A percentile compares a stretch with the other conserved stretches of the same genome.
These are phyloP conservation scores for Suillus subalutaceus DNA, from an alignment of 768 basidiomycete genomes.

Conservation along the genomic window DNA sequence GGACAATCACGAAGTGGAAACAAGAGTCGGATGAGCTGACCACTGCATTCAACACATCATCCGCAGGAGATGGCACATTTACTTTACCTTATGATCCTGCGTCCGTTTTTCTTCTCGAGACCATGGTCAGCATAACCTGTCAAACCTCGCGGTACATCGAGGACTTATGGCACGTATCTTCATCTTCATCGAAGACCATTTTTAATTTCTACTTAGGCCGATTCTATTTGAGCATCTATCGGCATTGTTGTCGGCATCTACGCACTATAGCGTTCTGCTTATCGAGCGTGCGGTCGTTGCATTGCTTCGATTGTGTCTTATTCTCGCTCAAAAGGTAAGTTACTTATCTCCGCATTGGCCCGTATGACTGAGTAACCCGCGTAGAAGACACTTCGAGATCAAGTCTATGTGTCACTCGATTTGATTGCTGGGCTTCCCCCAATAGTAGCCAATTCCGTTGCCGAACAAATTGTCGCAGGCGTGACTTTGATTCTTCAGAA, in stretches of 20 bases:
- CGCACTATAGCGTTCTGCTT: conserved; percentile 85
- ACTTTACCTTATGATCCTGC: conserved; percentile 93
- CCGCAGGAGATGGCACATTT: conserved; percentile 46
- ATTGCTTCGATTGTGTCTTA: conserved; percentile 79
- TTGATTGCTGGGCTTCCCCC: conserved; percentile 80
- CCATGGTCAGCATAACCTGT: conserved; percentile 87
- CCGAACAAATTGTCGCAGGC: conserved; percentile 90
- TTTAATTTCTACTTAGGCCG: conserved; percentile 63
- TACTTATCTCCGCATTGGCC: background rate
- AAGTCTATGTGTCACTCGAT: conserved; percentile 93
- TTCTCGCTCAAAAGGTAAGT: conserved; percentile 78
- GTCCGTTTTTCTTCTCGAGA: conserved; percentile 92
- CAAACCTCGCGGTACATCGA: conserved; percentile 78
- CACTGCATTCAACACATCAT: conserved; percentile 34
- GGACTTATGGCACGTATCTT: conserved; percentile 76
- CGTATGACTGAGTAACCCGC: background rate
- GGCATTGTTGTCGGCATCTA: conserved; percentile 71
- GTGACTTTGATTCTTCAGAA: conserved; percentile 80
- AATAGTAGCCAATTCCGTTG: conserved; percentile 76
- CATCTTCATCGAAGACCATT: background rate
- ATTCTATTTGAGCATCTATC: conserved; percentile 93
- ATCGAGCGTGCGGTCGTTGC: conserved; percentile 94
- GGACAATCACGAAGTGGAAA: conserved; percentile 79
- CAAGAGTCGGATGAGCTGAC: conserved; percentile 65
- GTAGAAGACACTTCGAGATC: conserved; percentile 84